Evolutionary conservation across 495 filamentous ascomycete genomes (phyloP).

Genomic region (Xanthoparmelia taractica): DNA sequence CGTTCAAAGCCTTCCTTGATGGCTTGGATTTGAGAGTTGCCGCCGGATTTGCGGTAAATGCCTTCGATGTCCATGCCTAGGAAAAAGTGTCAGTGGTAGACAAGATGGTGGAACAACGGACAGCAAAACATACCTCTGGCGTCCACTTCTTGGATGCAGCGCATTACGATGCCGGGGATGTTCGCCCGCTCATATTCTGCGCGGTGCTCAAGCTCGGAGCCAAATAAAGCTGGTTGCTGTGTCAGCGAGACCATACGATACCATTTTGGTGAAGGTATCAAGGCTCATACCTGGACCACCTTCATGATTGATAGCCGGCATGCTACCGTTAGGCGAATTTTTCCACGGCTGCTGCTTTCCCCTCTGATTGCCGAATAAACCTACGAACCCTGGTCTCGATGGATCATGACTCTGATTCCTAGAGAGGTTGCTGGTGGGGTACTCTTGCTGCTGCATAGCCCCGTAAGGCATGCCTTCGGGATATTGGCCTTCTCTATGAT

Average conservation of each 20-base stretch:
- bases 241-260: constrained; percentile 14
- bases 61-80: constrained; percentile 96
- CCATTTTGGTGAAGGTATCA: constrained; percentile 1
- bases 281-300: constrained; percentile 40
- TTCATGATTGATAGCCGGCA: constrained; percentile 46
- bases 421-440: constrained; percentile 24
- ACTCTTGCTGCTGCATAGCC: constrained; percentile 30
- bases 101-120: not conserved
- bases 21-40: constrained; percentile 73
- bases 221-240: constrained; percentile 59
- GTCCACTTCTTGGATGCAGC: constrained; percentile 97
- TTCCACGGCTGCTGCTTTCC: constrained; percentile 40
- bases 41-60: constrained; percentile 96
- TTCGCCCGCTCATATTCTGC: constrained; percentile 83
- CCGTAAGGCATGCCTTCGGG: constrained; percentile 46
- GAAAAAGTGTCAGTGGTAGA: not conserved
- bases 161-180: constrained; percentile 82
- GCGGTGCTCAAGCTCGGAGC: constrained; percentile 78
- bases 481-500: constrained; percentile 54
- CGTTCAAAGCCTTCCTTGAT: constrained; percentile 89
- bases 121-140: constrained; percentile 51
- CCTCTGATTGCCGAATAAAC: constrained; percentile 58
- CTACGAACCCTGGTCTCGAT: constrained; percentile 56
- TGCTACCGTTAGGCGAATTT: constrained; percentile 49
- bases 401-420: constrained; percentile 41